Evolutionary conservation across 2,329 filamentous ascomycete genomes (phyloP).

Genomic region (Clonostachys rhizophaga): DNA sequence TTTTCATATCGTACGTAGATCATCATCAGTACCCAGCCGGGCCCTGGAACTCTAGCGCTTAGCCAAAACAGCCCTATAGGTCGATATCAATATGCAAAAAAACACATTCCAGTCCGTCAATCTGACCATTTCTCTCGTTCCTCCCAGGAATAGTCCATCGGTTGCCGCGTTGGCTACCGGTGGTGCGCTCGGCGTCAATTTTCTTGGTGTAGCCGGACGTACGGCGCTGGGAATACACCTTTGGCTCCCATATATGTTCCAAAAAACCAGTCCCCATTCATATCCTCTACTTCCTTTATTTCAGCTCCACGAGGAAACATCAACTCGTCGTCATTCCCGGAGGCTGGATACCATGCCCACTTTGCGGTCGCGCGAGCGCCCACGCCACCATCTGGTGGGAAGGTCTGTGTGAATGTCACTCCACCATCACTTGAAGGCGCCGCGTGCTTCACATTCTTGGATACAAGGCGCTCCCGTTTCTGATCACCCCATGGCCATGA

Average conservation of each 20-base stretch:
- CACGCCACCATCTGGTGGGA: conserved; percentile 72
- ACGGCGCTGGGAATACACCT: conserved; percentile 77
- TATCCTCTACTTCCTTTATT: conserved; percentile 76
- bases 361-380: conserved; percentile 59
- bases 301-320: conserved; percentile 80
- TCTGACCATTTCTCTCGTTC: conserved; percentile 1
- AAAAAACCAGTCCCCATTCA: conserved; percentile 88
- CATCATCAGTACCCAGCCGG: too few relatives aligned
- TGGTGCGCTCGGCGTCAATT: conserved; percentile 1
- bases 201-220: conserved; percentile 51
- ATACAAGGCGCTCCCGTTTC: conserved; percentile 40
- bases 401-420: conserved; percentile 25
- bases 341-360: conserved; percentile 75
- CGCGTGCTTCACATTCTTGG: conserved; percentile 42
- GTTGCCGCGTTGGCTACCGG: neutral
- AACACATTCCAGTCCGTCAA: neutral
- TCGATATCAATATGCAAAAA: too few relatives aligned
- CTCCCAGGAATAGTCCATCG: neutral
- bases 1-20: too few relatives aligned
- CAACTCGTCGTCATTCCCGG: conserved; percentile 67
- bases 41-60: too few relatives aligned
- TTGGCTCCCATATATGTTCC: conserved; percentile 78
- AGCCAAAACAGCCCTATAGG: too few relatives aligned
- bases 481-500: conserved; percentile 38
- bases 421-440: conserved; percentile 24